Conservation (phyloP, 139 green algal species). For the Trebouxia sp. region DNA sequence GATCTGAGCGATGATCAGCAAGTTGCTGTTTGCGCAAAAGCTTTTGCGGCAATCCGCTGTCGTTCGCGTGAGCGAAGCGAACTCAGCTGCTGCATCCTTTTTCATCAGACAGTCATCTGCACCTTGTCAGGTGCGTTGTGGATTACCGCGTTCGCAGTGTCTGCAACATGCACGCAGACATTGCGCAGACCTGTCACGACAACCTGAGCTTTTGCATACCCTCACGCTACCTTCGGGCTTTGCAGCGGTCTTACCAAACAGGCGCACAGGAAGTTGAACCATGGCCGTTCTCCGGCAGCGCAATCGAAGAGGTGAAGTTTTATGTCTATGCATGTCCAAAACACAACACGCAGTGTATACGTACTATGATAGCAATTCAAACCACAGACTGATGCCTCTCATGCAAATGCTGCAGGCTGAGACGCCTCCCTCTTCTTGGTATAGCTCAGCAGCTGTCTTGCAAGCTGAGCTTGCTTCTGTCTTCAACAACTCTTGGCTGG, state of each 20-base stretch:
- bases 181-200: no score
- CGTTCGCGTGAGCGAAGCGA: no score
- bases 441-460: conserved; percentile 29
- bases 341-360: not conserved
- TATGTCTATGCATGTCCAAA: no score
- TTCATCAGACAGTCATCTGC: no score
- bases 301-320: not conserved
- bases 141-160: not conserved
- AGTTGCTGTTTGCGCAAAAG: no score
- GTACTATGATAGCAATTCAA: no score
- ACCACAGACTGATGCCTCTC: not conserved
- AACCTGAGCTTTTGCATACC: no score
- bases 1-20: no score
- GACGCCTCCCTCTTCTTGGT: conserved; percentile 42
- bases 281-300: not conserved
- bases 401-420: not conserved
- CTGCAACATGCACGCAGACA: not conserved
- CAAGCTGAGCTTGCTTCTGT: conserved; percentile 36
- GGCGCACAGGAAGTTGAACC: conserved; percentile 13
- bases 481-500: conserved; percentile 46
- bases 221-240: not conserved
- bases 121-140: no score
- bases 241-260: not conserved
- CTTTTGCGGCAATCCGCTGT: no score
- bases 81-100: no score